phyloP scores from a whole-genome alignment of 768 basidiomycete species.

The Podaxis sp. region DNA sequence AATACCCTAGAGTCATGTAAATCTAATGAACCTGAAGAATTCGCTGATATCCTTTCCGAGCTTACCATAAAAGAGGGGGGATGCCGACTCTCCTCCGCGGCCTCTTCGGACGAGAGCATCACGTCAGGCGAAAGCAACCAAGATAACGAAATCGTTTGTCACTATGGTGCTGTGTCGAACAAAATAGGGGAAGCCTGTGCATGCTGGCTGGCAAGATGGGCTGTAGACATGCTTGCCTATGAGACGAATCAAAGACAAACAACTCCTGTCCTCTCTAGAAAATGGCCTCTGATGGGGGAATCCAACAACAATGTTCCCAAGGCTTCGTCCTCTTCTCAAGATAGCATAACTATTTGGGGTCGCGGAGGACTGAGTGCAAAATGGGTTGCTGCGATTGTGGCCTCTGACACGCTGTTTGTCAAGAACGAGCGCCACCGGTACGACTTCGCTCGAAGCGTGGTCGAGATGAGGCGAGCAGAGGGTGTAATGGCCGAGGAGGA shows the following conservation, averaged over 20 bases:
- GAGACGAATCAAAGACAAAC: conserved; percentile 45
- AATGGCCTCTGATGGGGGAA: conserved; percentile 20
- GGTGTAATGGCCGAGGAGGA: conserved; percentile 66
- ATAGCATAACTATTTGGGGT: conserved; percentile 65
- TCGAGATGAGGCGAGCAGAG: conserved; percentile 66
- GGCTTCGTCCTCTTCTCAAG: neutral
- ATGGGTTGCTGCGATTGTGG: conserved; percentile 75
- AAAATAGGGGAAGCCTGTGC: conserved; percentile 90
- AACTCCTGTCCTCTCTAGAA: conserved; percentile 18
- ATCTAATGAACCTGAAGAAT: conserved; percentile 19
- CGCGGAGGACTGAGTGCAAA: conserved; percentile 67
- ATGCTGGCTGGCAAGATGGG: conserved; percentile 90
- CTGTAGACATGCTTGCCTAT: conserved; percentile 66
- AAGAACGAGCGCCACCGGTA: conserved; percentile 79
- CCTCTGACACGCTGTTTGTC: conserved; percentile 80
- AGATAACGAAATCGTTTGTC: conserved; percentile 42
- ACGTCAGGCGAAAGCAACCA: conserved; percentile 21
- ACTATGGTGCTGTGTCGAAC: conserved; percentile 87
- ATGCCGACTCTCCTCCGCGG: neutral
- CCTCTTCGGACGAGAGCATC: conserved; percentile 17
- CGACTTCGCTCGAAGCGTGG: conserved; percentile 68
- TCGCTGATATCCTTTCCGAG: conserved; percentile 14
- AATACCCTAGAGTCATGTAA: conserved; percentile 5
- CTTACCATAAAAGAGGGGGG: conserved; percentile 13
- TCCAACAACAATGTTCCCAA: conserved; percentile 1